phyloP scores from a whole-genome alignment of 2,329 filamentous ascomycete species.

The Cercospora sesami region DNA sequence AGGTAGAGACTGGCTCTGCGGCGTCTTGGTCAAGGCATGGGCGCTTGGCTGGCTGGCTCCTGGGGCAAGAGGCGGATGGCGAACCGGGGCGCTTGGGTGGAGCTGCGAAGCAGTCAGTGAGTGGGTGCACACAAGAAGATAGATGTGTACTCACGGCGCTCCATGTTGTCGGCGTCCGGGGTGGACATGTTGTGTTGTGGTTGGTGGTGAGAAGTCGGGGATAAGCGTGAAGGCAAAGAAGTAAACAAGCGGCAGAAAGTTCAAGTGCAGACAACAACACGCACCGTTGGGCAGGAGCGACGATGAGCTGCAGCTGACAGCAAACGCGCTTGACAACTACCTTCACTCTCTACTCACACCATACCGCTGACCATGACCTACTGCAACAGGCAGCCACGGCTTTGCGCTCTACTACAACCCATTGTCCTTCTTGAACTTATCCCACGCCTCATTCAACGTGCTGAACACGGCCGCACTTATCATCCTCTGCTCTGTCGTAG shows the following conservation, averaged over 20 bases:
- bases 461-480: constrained; percentile 66
- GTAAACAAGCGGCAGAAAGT: not conserved
- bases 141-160: not conserved
- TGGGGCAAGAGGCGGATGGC: not conserved
- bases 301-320: not conserved
- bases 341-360: not conserved
- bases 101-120: not conserved
- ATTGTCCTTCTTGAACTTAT: constrained; percentile 67
- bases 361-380: not conserved
- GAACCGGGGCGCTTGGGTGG: constrained; percentile 4
- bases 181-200: not conserved
- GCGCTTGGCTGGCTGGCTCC: not conserved
- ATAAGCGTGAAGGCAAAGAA: not conserved
- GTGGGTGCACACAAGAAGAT: not conserved
- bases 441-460: constrained; percentile 67
- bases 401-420: constrained; percentile 45
- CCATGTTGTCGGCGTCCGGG: not conserved
- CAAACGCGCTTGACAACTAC: not conserved
- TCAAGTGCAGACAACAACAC: not conserved
- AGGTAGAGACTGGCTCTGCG: not conserved
- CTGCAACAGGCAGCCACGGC: not conserved
- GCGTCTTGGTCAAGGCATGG: not conserved
- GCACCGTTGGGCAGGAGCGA: not conserved
- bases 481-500: constrained; percentile 68
- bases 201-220: not conserved